Evolutionary conservation across 2,329 filamentous ascomycete species (phyloP), one percentile per base, ranked within the genome.

Genomic region (Colletotrichum cordylinicola): DNA sequence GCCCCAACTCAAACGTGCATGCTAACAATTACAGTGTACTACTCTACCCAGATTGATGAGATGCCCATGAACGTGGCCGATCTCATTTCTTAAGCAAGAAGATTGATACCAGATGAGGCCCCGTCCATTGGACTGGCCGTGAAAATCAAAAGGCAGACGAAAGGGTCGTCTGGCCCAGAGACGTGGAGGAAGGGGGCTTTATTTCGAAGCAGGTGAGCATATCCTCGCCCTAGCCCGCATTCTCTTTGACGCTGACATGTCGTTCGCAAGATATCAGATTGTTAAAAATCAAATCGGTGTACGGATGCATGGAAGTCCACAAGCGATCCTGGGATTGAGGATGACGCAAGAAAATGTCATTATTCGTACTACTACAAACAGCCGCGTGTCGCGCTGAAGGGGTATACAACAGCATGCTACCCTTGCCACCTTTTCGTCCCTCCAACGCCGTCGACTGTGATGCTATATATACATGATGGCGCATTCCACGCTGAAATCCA

Each of bases 41-140:
- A 98, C 87, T 98, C 95, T 18, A 98, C 96, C 62, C 96, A 98
- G 88, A 98, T 98, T 80, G 96, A 98, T 81, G 96, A 98, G 89
- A 98, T 98, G 96, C 96, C 96, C 21, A 98, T 98, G 96, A 98
- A 98, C 83, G 95, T 95, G 83, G 91, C 90, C 81, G 90, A 91
- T 79, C 87, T 92, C 33, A 90, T 90, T 75, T 84, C 89, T 43
- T 91, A 87, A 84, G 60, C 27, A 10, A 37, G 27, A 68, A 35
- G 67, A 70, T 60, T 12, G 18, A 56, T 16, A 13, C 16, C 55
- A 37, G 15, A 37, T 55, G 43, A 68, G 29, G 48, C 16, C 13
- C 7, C 31, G 21, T 52, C 12, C 2, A 0, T 21, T 52, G 4
- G 33, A 61, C 24, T 16, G 21, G 8, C 0, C 16, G 33, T 55